Evolutionary conservation across 2,329 filamentous ascomycete species (phyloP).

Genomic region (Penicillium sp.): DNA sequence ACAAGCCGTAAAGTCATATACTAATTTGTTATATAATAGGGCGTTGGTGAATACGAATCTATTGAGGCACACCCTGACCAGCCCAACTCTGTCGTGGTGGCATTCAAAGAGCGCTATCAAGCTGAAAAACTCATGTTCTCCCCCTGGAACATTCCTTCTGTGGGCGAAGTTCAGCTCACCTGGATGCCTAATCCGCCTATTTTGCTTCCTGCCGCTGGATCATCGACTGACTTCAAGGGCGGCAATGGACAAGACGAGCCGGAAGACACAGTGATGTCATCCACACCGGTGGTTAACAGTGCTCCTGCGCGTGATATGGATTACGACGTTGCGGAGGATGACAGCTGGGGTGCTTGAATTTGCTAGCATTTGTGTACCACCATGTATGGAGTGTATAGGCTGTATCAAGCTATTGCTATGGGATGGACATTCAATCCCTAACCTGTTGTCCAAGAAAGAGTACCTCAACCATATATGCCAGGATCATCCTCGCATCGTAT

Average conservation of each 20-base stretch:
- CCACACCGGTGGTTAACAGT: constrained; percentile 13
- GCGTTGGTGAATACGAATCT: constrained; percentile 48
- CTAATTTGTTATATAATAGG: constrained; percentile 30
- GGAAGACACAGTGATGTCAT: constrained; percentile 35
- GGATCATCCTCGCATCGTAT: not conserved
- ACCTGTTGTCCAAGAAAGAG: not conserved
- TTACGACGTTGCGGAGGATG: constrained; percentile 54
- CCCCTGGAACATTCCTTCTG: constrained; percentile 48
- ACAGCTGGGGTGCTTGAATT: constrained; percentile 39
- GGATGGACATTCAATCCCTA: not conserved
- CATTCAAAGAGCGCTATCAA: constrained; percentile 51
- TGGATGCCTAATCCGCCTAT: constrained; percentile 51
- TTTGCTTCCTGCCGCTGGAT: constrained; percentile 13
- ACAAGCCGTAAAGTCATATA: not conserved
- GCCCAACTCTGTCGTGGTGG: constrained; percentile 42
- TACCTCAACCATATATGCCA: not conserved
- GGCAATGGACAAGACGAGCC: constrained; percentile 28
- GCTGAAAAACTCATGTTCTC: constrained; percentile 57
- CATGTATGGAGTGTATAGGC: constrained; percentile 6
- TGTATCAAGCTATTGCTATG: not conserved
- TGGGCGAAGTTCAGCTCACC: constrained; percentile 55
- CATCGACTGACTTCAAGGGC: constrained; percentile 24
- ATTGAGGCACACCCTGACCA: constrained; percentile 45
- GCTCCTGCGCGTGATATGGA: constrained; percentile 41
- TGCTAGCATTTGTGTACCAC: not conserved